Evolutionary conservation across 2,329 filamentous ascomycete species (phyloP).

Genomic region (Colletotrichum salicis): DNA sequence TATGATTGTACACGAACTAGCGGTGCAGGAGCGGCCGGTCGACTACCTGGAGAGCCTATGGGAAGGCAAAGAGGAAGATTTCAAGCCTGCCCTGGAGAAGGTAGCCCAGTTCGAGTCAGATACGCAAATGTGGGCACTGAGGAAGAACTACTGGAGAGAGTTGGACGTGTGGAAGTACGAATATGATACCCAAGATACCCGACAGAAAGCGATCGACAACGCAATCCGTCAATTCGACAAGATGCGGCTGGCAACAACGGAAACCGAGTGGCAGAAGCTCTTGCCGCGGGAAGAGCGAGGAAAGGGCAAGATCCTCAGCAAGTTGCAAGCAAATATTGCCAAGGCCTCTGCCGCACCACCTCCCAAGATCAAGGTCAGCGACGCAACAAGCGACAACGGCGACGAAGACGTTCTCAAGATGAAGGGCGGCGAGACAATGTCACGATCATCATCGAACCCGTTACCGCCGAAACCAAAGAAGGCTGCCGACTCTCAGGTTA

Average conservation of each 20-base stretch:
- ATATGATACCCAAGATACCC: slow-evolving; percentile 63
- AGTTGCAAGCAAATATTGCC: slow-evolving; percentile 68
- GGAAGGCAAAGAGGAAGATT: slow-evolving; percentile 63
- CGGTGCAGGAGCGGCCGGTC: slow-evolving; percentile 62
- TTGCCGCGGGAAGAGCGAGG: slow-evolving; percentile 67
- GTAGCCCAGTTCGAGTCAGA: slow-evolving; percentile 63
- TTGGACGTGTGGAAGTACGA: slow-evolving; percentile 72
- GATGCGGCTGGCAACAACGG: slow-evolving; percentile 64
- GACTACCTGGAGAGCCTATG: slow-evolving; percentile 62
- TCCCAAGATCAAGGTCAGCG: slow-evolving; percentile 61
- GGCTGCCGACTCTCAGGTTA: slow-evolving; percentile 63
- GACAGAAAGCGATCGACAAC: slow-evolving; percentile 70
- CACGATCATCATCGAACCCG: slow-evolving; percentile 63
- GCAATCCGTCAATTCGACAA: slow-evolving; percentile 70
- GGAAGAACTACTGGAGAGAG: slow-evolving; percentile 70
- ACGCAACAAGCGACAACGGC: slow-evolving; percentile 46
- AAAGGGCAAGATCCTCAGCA: slow-evolving; percentile 70
- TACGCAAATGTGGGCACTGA: slow-evolving; percentile 64
- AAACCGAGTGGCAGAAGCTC: slow-evolving; percentile 71
- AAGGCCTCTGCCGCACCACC: slow-evolving; percentile 55
- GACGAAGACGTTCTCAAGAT: slow-evolving; percentile 46
- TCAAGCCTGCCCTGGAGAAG: slow-evolving; percentile 65
- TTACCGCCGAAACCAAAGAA: slow-evolving; percentile 67
- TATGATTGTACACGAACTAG: slow-evolving; percentile 70
- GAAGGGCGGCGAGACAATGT: slow-evolving; percentile 56